Percentiles rank a stretch among this genome's conserved stretches.
Conservation (phyloP, 2,329 filamentous ascomycete species). For the Bertia moriformis region DNA sequence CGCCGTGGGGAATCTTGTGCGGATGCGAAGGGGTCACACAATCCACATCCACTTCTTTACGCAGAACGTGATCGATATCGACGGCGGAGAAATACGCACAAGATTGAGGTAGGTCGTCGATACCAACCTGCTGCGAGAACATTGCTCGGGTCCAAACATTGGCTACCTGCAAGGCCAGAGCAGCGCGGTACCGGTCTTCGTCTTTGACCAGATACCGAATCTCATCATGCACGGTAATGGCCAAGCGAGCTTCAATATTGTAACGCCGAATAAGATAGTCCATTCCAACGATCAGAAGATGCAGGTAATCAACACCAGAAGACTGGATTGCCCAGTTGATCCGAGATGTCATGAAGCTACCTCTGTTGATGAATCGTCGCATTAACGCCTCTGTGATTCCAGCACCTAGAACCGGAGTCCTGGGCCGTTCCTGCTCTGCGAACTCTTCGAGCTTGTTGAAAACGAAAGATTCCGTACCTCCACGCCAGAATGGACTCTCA, state of each 20-base stretch:
- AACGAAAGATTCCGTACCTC: conserved; percentile 91
- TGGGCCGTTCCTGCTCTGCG: conserved; percentile 79
- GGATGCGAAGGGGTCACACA: conserved; percentile 83
- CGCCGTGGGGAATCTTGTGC: conserved; percentile 65
- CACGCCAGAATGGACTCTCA: conserved; percentile 77
- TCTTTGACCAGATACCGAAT: conserved; percentile 84
- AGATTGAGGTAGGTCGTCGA: conserved; percentile 81
- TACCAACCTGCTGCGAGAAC: conserved; percentile 94
- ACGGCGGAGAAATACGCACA: conserved; percentile 94
- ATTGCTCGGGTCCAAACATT: conserved; percentile 96
- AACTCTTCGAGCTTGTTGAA: conserved; percentile 98
- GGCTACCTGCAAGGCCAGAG: conserved; percentile 82
- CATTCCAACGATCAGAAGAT: conserved; percentile 86
- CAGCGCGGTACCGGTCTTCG: conserved; percentile 72
- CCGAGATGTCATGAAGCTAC: conserved; percentile 83
- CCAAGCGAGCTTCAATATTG: conserved; percentile 69
- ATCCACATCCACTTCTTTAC: conserved; percentile 97
- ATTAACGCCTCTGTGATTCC: conserved; percentile 94
- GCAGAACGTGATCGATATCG: conserved; percentile 86
- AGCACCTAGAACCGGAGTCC: conserved; percentile 82
- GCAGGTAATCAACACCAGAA: conserved; percentile 90
- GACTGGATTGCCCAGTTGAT: conserved; percentile 99
- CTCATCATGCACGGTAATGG: conserved; percentile 94
- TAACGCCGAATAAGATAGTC: conserved; percentile 79
- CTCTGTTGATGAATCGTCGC: conserved; percentile 72